These are phyloP conservation scores for Leccinellum rugosiceps DNA, from an alignment of 768 basidiomycete genomes.

Conservation along the genomic window DNA sequence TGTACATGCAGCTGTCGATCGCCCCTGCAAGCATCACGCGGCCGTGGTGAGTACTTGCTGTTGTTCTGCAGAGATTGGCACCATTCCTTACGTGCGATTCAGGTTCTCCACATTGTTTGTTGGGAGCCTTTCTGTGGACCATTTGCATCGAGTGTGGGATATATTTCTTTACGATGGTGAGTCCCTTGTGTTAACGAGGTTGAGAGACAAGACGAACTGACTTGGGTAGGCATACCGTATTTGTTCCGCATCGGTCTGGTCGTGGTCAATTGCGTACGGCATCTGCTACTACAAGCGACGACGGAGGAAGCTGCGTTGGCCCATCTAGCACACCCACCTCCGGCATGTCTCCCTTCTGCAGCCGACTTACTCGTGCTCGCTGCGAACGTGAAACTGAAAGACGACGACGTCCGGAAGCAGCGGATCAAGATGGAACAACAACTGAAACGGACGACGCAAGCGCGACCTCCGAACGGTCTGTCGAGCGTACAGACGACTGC, in stretches of 20 bases:
- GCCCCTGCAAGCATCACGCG: constrained; percentile 54
- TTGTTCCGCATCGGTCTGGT: constrained; percentile 73
- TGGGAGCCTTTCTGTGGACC: constrained; percentile 58
- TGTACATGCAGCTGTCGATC: constrained; percentile 65
- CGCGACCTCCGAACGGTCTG: constrained; percentile 30
- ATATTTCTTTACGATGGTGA: constrained; percentile 78
- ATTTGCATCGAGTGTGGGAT: constrained; percentile 78
- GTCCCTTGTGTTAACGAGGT: constrained; percentile 3
- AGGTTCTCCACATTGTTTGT: constrained; percentile 79
- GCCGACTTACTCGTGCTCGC: constrained; percentile 63
- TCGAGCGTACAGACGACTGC: constrained; percentile 24
- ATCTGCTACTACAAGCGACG: constrained; percentile 50
- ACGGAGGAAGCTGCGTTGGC: constrained; percentile 47
- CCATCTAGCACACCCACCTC: constrained; percentile 49
- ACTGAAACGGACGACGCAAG: constrained; percentile 55
- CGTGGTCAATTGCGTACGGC: constrained; percentile 57
- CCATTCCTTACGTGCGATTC: not conserved
- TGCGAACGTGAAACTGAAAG: constrained; percentile 67
- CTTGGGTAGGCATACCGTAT: constrained; percentile 60
- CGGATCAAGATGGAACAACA: constrained; percentile 74
- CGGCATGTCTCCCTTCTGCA: constrained; percentile 50
- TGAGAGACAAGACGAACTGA: constrained; percentile 1
- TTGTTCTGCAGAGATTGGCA: not conserved
- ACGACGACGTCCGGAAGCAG: constrained; percentile 76
- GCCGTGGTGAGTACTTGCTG: constrained; percentile 48